These are phyloP conservation scores for Physaria fendleri DNA, from an alignment of 345 rosid species.

Conservation along the genomic window DNA sequence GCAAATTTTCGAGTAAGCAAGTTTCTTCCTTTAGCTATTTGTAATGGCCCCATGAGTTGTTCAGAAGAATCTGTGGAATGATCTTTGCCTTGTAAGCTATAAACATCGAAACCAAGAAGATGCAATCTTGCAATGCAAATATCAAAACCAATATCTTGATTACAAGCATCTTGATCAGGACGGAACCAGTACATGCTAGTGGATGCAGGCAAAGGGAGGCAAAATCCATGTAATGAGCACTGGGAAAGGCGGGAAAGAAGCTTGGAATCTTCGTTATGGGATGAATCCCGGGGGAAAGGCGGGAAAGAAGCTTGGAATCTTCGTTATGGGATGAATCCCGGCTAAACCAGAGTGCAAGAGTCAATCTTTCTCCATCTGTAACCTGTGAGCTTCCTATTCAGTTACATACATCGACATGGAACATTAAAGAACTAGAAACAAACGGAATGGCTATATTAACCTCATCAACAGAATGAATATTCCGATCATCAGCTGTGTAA, in stretches of 20 bases:
- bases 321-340: constrained; percentile 75
- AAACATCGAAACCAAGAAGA: constrained; percentile 51
- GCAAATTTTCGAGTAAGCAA: constrained; percentile 38
- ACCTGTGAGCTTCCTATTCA: constrained; percentile 42
- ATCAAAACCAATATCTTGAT: constrained; percentile 47
- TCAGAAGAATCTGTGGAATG: constrained; percentile 32
- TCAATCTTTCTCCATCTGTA: constrained; percentile 73
- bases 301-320: constrained; percentile 69
- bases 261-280: constrained; percentile 78
- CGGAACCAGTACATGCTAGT: constrained; percentile 79
- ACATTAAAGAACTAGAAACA: not conserved
- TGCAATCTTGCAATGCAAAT: constrained; percentile 63
- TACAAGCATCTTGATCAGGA: constrained; percentile 29
- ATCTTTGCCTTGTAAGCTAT: constrained; percentile 33
- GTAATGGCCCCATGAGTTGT: constrained; percentile 43
- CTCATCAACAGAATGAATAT: constrained; percentile 88
- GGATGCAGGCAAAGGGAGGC: constrained; percentile 58
- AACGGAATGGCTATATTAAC: constrained; percentile 19
- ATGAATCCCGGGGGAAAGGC: constrained; percentile 55
- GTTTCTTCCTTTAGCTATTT: constrained; percentile 48
- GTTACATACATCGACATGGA: constrained; percentile 4
- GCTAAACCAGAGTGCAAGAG: constrained; percentile 87
- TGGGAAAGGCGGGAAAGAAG: constrained; percentile 59
- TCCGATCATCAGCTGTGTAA: constrained; percentile 84
- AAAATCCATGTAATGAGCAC: constrained; percentile 12